These are phyloP conservation scores for Panus rudis DNA, from an alignment of 768 basidiomycete species.

Conservation along the genomic window DNA sequence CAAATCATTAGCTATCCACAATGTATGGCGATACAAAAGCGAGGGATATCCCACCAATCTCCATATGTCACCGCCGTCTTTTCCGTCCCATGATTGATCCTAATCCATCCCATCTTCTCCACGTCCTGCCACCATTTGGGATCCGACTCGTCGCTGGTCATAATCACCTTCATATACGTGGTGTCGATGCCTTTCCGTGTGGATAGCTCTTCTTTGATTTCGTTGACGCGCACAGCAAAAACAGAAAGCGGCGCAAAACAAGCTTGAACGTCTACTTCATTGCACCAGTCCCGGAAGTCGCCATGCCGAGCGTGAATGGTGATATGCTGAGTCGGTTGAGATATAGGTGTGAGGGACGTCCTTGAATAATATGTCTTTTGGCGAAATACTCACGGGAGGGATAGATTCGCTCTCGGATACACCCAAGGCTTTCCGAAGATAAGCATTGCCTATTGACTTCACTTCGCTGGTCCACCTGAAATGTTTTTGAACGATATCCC, in stretches of 20 bases:
- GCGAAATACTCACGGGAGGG: slow-evolving; percentile 23
- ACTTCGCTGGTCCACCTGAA: slow-evolving; percentile 24
- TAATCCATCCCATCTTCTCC: slow-evolving; percentile 26
- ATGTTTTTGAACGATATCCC: slow-evolving; percentile 26
- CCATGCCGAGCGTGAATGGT: slow-evolving; percentile 25
- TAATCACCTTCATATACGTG: slow-evolving; percentile 25
- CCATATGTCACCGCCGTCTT: slow-evolving; percentile 27
- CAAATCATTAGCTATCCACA: neutral
- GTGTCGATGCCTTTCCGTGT: slow-evolving; percentile 17
- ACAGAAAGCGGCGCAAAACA: slow-evolving; percentile 31
- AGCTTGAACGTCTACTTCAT: slow-evolving; percentile 18
- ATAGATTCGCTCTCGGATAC: slow-evolving; percentile 16
- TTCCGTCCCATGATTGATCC: slow-evolving; percentile 20
- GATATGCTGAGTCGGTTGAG: slow-evolving; percentile 19
- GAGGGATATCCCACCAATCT: slow-evolving; percentile 22
- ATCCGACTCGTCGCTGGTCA: slow-evolving; percentile 35
- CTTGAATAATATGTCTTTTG: too few relatives aligned
- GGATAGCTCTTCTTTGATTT: slow-evolving; percentile 27
- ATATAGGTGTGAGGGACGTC: neutral
- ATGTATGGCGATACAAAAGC: neutral
- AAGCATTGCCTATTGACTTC: slow-evolving; percentile 20
- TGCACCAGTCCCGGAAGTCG: slow-evolving; percentile 28
- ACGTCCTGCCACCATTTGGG: slow-evolving; percentile 29
- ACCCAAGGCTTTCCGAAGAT: slow-evolving; percentile 19
- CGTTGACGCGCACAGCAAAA: slow-evolving; percentile 23